Conservation (phyloP, 352 stramenopile species). For the Phytophthora sp. region DNA sequence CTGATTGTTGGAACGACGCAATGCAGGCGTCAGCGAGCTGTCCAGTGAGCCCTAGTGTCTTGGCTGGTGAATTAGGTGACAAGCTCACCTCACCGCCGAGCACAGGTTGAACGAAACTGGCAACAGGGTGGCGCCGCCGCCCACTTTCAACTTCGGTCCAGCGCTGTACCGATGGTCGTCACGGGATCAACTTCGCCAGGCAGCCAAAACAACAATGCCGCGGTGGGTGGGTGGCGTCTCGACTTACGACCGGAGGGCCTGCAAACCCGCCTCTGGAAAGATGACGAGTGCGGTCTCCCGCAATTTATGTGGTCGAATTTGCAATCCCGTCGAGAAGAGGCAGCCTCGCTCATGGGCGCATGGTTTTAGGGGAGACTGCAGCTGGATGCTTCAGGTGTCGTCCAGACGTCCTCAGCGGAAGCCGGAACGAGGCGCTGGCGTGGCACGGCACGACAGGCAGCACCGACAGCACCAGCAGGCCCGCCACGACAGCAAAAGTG, state of each 20-base stretch:
- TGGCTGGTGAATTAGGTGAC: slow-evolving; percentile 1
- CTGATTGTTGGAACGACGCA: not conserved
- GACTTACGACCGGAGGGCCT: slow-evolving; percentile 6
- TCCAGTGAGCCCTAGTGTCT: not conserved
- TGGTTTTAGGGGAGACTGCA: no score
- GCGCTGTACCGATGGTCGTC: not conserved
- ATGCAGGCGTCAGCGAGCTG: slow-evolving; percentile 1
- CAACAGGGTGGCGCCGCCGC: not conserved
- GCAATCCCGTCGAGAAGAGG: slow-evolving; percentile 7
- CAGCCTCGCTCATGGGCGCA: not conserved
- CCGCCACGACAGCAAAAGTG: slow-evolving; percentile 7
- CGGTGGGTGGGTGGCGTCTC: not conserved
- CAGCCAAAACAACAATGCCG: slow-evolving; percentile 11
- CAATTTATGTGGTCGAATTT: slow-evolving; percentile 8
- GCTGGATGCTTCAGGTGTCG: not conserved
- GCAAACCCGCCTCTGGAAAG: no score
- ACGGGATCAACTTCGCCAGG: slow-evolving; percentile 12
- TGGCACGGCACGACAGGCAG: slow-evolving; percentile 1
- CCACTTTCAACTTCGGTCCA: slow-evolving; percentile 25
- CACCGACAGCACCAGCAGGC: not conserved
- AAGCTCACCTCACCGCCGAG: not conserved
- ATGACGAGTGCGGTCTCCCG: not conserved
- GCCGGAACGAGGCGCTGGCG: not conserved
- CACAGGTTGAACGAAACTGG: not conserved
- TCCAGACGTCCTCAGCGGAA: not conserved